Evolutionary conservation across 441 rosid genomes (phyloP).

Genomic region (Omphalea diandra): DNA sequence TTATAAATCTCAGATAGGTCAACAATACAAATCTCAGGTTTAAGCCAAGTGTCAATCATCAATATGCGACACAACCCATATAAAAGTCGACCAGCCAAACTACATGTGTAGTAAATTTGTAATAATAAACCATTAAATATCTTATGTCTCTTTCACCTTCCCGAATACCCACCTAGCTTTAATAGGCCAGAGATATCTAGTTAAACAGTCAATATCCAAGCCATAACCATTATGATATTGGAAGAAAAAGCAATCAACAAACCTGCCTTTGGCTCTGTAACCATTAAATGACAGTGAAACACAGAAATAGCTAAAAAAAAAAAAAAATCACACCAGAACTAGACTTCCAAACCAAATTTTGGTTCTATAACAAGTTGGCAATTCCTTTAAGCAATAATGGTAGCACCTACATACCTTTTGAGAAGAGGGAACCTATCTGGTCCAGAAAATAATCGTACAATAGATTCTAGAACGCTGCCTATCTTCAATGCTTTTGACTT

Average conservation of each 20-base stretch:
- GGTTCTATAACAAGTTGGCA: not conserved
- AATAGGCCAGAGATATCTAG: not conserved
- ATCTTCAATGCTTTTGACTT: constrained; percentile 73
- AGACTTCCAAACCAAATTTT: constrained; percentile 2
- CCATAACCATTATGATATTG: constrained; percentile 4
- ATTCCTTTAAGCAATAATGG: not conserved
- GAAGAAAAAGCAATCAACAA: constrained; percentile 7
- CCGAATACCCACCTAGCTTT: constrained; percentile 2
- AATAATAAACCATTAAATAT: not conserved
- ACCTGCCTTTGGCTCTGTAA: not conserved
- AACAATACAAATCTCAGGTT: not conserved
- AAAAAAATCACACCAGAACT: too few species aligned
- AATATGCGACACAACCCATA: not conserved
- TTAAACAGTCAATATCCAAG: constrained; percentile 2
- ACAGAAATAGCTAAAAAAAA: not conserved
- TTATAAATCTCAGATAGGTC: too few species aligned
- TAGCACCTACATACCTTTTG: constrained; percentile 45
- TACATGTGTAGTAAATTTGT: not conserved
- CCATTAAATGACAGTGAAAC: not conserved
- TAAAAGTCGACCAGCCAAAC: not conserved
- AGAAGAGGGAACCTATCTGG: constrained; percentile 73
- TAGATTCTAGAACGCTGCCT: constrained; percentile 56
- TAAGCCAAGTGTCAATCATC: constrained; percentile 1
- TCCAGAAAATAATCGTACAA: constrained; percentile 67
- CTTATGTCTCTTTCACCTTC: not conserved